These are phyloP conservation scores for Torulaspora microellipsoides DNA, from an alignment of 805 yeast genomes.

Conservation along the genomic window DNA sequence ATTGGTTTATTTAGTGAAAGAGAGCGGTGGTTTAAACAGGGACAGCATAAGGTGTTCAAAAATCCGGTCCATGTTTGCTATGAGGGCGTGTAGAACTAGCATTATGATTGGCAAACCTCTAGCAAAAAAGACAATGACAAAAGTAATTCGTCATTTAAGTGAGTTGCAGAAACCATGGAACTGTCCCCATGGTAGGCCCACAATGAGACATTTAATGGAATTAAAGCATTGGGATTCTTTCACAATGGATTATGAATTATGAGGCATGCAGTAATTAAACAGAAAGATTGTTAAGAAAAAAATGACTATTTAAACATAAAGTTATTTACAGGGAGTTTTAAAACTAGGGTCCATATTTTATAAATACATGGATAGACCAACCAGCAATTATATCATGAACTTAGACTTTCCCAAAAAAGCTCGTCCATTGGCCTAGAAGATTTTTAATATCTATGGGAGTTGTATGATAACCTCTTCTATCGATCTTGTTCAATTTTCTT, in stretches of 20 bases:
- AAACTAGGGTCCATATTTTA: too few species aligned
- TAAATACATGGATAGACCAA: too few species aligned
- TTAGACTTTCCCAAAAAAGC: too few species aligned
- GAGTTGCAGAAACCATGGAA: conserved; percentile 90
- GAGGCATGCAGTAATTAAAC: too few species aligned
- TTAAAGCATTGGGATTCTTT: conserved; percentile 45
- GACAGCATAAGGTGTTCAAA: conserved; percentile 57
- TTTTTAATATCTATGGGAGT: not conserved
- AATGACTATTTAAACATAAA: too few species aligned
- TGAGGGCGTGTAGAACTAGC: conserved; percentile 91
- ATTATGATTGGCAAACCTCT: conserved; percentile 89
- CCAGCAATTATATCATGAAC: too few species aligned
- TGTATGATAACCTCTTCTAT: conserved; percentile 46
- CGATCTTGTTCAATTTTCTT: conserved; percentile 70
- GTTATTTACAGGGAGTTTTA: too few species aligned
- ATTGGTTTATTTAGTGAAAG: conserved; percentile 60
- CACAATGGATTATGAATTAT: conserved; percentile 39
- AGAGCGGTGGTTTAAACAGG: conserved; percentile 43
- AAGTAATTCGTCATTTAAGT: conserved; percentile 64
- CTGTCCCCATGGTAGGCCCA: conserved; percentile 97
- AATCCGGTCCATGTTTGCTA: conserved; percentile 78
- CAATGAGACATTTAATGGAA: conserved; percentile 84
- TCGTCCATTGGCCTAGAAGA: too few species aligned
- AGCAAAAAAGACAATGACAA: conserved; percentile 53
- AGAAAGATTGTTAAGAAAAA: too few species aligned